Evolutionary conservation across 164 flowering plant genomes (phyloP).

Genomic region (Malania oleifera): DNA sequence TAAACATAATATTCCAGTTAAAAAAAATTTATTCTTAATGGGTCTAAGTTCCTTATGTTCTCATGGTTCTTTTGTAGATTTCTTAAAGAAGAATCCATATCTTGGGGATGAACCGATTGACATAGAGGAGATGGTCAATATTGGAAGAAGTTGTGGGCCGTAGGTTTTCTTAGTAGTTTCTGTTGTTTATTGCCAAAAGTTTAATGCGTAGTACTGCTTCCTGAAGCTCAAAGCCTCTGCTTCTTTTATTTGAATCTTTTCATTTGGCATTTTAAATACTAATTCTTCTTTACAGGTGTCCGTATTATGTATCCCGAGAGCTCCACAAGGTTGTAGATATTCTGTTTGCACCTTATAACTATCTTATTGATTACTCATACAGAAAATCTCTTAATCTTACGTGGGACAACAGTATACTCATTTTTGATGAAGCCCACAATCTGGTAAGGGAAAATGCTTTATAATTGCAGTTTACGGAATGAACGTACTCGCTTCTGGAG

Average conservation of each 20-base stretch:
- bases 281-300: constrained; percentile 55
- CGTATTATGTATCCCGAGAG: constrained; percentile 84
- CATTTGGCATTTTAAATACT: not conserved
- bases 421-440: constrained; percentile 99
- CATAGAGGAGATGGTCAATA: constrained; percentile 92
- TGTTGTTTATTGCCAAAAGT: not conserved
- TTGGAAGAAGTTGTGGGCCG: constrained; percentile 80
- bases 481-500: not conserved
- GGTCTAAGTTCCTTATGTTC: not conserved
- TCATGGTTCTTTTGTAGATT: constrained; percentile 37
- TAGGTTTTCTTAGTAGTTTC: constrained; percentile 37
- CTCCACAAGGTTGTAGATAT: constrained; percentile 86
- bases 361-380: constrained; percentile 74
- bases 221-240: not conserved
- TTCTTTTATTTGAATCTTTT: constrained; percentile 1
- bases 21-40: not conserved
- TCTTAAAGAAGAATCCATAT: constrained; percentile 49
- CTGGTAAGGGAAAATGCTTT: constrained; percentile 44
- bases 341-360: constrained; percentile 92
- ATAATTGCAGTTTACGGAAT: not conserved
- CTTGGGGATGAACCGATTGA: constrained; percentile 93
- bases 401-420: constrained; percentile 72
- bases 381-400: constrained; percentile 53
- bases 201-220: not conserved
- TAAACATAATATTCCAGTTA: not conserved